Evolutionary conservation across 78 protist species (phyloP).

Genomic region (Ministeria vibrans): DNA sequence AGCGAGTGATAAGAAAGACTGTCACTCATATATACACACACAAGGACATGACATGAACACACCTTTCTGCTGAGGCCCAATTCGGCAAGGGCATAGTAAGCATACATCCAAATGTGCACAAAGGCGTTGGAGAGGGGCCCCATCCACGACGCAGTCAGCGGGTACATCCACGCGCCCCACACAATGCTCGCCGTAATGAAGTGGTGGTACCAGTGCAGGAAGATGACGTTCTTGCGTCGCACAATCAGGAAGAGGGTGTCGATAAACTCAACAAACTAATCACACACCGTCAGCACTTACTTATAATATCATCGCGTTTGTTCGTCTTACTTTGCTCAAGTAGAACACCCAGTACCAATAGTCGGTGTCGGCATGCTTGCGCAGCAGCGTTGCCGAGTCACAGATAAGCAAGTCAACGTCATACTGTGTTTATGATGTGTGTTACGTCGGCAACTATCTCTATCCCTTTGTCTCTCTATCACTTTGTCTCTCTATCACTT

Average conservation of each 20-base stretch:
- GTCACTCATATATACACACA: too few species aligned
- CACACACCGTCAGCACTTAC: not conserved
- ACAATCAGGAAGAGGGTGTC: conserved; percentile 54
- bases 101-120: conserved; percentile 43
- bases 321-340: conserved; percentile 21
- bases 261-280: conserved; percentile 29
- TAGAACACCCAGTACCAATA: conserved; percentile 11
- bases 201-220: conserved; percentile 61
- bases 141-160: conserved; percentile 7
- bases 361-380: not conserved
- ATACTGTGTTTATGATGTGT: not conserved
- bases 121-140: conserved; percentile 28
- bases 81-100: conserved; percentile 27
- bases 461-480: not conserved
- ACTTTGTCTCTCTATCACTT: not conserved
- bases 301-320: not conserved
- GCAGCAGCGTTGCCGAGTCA: conserved; percentile 11
- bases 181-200: conserved; percentile 25
- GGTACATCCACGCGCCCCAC: conserved; percentile 34
- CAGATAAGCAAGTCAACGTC: conserved; percentile 8
- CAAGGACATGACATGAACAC: too few species aligned
- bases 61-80: conserved; percentile 3
- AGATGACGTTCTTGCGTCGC: conserved; percentile 30
- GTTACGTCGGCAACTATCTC: not conserved
- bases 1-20: not conserved